phyloP scores from a whole-genome alignment of 768 basidiomycete species.

The Suillus discolor region DNA sequence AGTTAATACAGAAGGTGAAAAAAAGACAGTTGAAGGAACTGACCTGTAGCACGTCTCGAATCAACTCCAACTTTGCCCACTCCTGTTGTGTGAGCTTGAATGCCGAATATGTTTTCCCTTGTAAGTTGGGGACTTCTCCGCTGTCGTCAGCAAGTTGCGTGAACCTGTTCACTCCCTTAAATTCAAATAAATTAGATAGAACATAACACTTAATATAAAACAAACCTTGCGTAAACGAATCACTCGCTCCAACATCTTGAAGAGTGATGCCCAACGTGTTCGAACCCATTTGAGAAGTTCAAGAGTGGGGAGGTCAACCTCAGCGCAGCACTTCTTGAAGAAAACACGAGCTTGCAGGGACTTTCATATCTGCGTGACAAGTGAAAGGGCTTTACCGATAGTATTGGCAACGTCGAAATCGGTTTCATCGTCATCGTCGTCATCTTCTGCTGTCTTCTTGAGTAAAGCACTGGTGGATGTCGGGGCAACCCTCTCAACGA shows the following conservation, averaged over 20 bases:
- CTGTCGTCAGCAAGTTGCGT: conserved; percentile 23
- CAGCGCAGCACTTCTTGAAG: conserved; percentile 20
- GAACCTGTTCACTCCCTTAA: conserved; percentile 17
- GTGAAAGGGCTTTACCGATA: conserved; percentile 7
- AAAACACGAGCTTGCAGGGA: conserved; percentile 31
- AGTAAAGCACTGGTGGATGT: conserved; percentile 10
- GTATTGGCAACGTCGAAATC: conserved; percentile 16
- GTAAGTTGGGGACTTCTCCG: conserved; percentile 26
- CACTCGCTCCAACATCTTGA: conserved; percentile 7
- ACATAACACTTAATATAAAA: background rate
- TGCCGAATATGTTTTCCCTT: conserved; percentile 27
- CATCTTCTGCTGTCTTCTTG: conserved; percentile 6
- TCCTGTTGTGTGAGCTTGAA: conserved; percentile 22
- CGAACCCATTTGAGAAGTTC: conserved; percentile 31
- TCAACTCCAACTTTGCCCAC: conserved; percentile 27
- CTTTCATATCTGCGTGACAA: conserved; percentile 22
- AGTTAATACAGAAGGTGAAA: conserved; percentile 9
- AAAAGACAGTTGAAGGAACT: conserved; percentile 12
- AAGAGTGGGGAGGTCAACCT: conserved; percentile 9
- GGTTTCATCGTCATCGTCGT: background rate
- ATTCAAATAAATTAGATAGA: background rate
- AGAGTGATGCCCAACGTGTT: conserved; percentile 34
- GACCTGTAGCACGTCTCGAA: conserved; percentile 31
- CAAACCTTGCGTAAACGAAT: conserved; percentile 12
- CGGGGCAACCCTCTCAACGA: conserved; percentile 28